Evolutionary conservation across 768 basidiomycete species (phyloP).

Genomic region (Leucogyrophana mollusca): DNA sequence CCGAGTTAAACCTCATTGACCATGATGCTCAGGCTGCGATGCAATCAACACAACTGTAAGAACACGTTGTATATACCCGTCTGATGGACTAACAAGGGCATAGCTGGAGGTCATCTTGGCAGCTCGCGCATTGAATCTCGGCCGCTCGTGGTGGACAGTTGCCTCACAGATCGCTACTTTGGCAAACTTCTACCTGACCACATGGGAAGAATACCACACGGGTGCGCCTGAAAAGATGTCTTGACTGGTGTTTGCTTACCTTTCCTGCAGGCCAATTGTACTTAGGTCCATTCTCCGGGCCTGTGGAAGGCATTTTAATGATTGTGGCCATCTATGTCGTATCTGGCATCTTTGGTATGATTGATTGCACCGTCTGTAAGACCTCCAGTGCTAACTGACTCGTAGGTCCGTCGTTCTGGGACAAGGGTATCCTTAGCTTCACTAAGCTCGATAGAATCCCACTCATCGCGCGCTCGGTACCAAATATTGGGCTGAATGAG

Average conservation of each 20-base stretch:
- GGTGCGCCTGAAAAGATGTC: constrained; percentile 36
- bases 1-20: background rate
- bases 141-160: constrained; percentile 97
- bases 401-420: constrained; percentile 80
- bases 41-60: constrained; percentile 93
- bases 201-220: constrained; percentile 88
- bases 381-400: background rate
- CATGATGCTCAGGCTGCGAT: constrained; percentile 64
- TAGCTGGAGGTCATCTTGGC: constrained; percentile 87
- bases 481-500: constrained; percentile 78
- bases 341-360: constrained; percentile 69
- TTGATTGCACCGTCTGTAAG: background rate
- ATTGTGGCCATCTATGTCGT: constrained; percentile 75
- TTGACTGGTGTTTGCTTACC: background rate
- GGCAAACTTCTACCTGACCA: constrained; percentile 72
- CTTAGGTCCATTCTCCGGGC: constrained; percentile 92
- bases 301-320: constrained; percentile 93
- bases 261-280: constrained; percentile 68
- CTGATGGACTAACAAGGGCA: background rate
- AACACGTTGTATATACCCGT: too few relatives aligned
- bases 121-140: constrained; percentile 83
- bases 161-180: constrained; percentile 72
- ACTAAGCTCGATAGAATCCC: constrained; percentile 53
- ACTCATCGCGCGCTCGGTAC: constrained; percentile 44
- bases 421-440: constrained; percentile 62